Evolutionary conservation across 2,329 filamentous ascomycete genomes (phyloP).

Genomic region (Neospermospora avenae): DNA sequence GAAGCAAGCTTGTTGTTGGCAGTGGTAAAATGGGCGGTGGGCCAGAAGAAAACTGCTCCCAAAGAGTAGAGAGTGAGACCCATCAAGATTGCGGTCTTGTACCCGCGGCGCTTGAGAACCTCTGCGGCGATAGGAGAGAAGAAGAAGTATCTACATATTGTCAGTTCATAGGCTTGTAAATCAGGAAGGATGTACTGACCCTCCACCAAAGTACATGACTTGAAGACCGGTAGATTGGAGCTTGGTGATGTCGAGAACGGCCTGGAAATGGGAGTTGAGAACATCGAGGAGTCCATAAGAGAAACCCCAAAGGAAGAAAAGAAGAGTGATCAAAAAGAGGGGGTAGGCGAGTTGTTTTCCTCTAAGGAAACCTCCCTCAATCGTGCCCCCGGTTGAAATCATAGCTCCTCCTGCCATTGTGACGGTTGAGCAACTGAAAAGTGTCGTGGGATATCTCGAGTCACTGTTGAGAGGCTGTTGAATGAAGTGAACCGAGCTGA

Average conservation of each 20-base stretch:
- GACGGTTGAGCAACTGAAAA: background rate
- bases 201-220: conserved; percentile 67
- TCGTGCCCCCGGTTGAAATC: conserved; percentile 35
- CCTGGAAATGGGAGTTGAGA: conserved; percentile 69
- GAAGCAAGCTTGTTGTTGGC: conserved; percentile 52
- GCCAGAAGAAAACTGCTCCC: conserved; percentile 82
- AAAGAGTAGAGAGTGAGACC: conserved; percentile 71
- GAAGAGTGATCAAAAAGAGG: conserved; percentile 60
- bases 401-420: conserved; percentile 42
- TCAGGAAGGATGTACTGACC: conserved; percentile 26
- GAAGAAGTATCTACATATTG: conserved; percentile 51
- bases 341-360: conserved; percentile 44
- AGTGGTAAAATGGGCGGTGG: conserved; percentile 65
- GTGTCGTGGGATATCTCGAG: background rate
- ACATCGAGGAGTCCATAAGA: conserved; percentile 83
- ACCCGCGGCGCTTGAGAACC: conserved; percentile 69
- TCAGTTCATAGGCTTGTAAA: background rate
- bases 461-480: background rate
- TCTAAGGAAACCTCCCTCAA: conserved; percentile 34
- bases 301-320: conserved; percentile 87
- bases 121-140: conserved; percentile 65
- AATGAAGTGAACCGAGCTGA: background rate
- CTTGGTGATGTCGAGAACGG: conserved; percentile 54
- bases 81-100: conserved; percentile 74
- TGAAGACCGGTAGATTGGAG: conserved; percentile 67